Evolutionary conservation across 768 basidiomycete species (phyloP).

Genomic region (Punctularia strigosozonata): DNA sequence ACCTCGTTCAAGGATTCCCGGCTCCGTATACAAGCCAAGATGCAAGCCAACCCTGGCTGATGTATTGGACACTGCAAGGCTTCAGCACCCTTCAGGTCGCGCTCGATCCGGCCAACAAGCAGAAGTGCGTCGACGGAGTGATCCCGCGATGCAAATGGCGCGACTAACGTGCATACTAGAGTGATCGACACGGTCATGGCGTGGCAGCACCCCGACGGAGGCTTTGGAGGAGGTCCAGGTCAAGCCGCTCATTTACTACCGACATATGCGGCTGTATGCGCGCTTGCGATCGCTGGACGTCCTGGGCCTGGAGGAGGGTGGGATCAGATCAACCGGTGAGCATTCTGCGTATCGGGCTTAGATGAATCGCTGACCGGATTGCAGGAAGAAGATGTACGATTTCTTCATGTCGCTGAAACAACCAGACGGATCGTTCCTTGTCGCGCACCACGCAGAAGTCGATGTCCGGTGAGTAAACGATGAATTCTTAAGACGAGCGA

Average conservation of each 20-base stretch:
- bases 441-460: constrained; percentile 79
- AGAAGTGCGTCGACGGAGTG: constrained; percentile 54
- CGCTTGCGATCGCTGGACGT: constrained; percentile 71
- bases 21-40: constrained; percentile 74
- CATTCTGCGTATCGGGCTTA: not conserved
- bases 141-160: too few species aligned
- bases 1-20: constrained; percentile 73
- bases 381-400: constrained; percentile 63
- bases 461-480: constrained; percentile 69
- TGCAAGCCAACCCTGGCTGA: constrained; percentile 89
- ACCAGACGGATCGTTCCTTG: constrained; percentile 86
- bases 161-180: constrained; percentile 34
- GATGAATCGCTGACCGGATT: not conserved
- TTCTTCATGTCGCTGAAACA: constrained; percentile 92
- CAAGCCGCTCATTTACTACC: constrained; percentile 83
- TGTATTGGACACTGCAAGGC: constrained; percentile 87
- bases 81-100: constrained; percentile 71
- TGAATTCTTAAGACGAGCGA: too few species aligned
- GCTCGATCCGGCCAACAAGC: constrained; percentile 66
- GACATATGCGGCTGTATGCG: constrained; percentile 80
- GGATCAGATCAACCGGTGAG: constrained; percentile 77
- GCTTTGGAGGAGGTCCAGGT: constrained; percentile 86
- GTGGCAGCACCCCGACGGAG: constrained; percentile 80
- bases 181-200: constrained; percentile 70
- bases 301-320: constrained; percentile 70